Evolutionary conservation across 2,329 filamentous ascomycete species (phyloP), one percentile per base, ranked within the genome.

Genomic region (Diplodia intermedia): DNA sequence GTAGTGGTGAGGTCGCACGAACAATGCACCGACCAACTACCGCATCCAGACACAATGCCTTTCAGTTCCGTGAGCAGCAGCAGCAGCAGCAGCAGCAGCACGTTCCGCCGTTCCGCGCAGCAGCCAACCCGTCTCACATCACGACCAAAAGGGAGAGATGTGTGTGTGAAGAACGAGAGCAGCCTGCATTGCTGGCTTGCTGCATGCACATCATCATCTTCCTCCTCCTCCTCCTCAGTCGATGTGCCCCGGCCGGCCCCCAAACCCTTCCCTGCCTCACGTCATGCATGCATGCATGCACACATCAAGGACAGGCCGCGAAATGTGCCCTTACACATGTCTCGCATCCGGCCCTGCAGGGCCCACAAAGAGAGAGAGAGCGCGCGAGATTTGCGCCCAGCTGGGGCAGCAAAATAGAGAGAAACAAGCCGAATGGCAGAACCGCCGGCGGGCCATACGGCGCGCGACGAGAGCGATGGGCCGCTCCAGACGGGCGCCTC

Each of bases 181-280:
- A 20, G 15, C 29, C 31, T 57, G 36, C 33, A 40, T 62, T 23
- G 5, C 60, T 61, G 31, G 31, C 31, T 33, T 33, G 31, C 31
- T 4, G 57, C 40, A 62, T 49, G 60, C 31, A 43, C 60, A 63
- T 62, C 57, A 50, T 62, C 57, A 52, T 33, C 29, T 23, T 61
- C 26, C 29, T 26, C 26, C 26, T 26, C 23, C 23, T 23, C 26
- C 26, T 26, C 26, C 29, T 61, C 26, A n/a, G 31, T 31, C 9
- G 18, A 38, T 38, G 31, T 33, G 31, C 29, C 60, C 15, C 15
- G 26, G 26, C 26, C 26, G 57, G 57, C 57, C 38, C 38, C n/a
- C 33, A 49, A 49, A 23, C 9, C 38, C 11, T 18, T 47, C 43
- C 18, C 40, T 49, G 31, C 60, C 60, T 14, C 31, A 20, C 47